phyloP scores from a whole-genome alignment of 2,329 filamentous ascomycete genomes.

The Periglandula ipomoeae region DNA sequence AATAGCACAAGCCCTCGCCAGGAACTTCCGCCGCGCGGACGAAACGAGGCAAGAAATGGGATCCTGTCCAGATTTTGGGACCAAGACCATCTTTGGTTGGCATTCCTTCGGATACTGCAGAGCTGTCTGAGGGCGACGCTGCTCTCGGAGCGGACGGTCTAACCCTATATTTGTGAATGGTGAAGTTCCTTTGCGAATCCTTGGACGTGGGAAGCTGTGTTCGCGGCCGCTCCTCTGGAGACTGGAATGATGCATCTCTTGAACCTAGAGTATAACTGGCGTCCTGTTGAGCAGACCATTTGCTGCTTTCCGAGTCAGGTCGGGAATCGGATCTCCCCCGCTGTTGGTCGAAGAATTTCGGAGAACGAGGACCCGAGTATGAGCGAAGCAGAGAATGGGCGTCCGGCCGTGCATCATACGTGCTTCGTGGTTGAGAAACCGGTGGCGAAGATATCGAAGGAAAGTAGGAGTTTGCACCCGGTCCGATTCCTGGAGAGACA shows the following conservation, averaged over 20 bases:
- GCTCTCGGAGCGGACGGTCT: constrained; percentile 17
- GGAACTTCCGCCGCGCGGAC: constrained; percentile 57
- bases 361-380: constrained; percentile 35
- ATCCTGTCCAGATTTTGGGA: constrained; percentile 61
- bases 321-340: constrained; percentile 24
- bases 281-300: constrained; percentile 32
- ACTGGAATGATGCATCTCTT: constrained; percentile 26
- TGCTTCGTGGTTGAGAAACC: constrained; percentile 33
- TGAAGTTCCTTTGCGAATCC: constrained; percentile 19
- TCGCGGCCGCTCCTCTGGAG: constrained; percentile 25
- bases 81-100: constrained; percentile 51
- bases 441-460: constrained; percentile 28
- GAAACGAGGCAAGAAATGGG: constrained; percentile 58
- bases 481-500: constrained; percentile 27
- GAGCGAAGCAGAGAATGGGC: constrained; percentile 25
- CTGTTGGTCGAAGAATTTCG: constrained; percentile 32
- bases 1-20: constrained; percentile 73
- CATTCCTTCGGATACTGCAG: constrained; percentile 30
- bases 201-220: constrained; percentile 28
- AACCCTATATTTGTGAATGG: constrained; percentile 15
- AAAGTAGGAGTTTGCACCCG: constrained; percentile 39
- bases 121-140: constrained; percentile 19
- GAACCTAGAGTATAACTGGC: constrained; percentile 34
- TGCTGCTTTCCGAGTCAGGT: constrained; percentile 26
- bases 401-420: constrained; percentile 37